Conservation (phyloP, 192 early-diverging fungal genomes). For the Backusella morwellensis region DNA sequence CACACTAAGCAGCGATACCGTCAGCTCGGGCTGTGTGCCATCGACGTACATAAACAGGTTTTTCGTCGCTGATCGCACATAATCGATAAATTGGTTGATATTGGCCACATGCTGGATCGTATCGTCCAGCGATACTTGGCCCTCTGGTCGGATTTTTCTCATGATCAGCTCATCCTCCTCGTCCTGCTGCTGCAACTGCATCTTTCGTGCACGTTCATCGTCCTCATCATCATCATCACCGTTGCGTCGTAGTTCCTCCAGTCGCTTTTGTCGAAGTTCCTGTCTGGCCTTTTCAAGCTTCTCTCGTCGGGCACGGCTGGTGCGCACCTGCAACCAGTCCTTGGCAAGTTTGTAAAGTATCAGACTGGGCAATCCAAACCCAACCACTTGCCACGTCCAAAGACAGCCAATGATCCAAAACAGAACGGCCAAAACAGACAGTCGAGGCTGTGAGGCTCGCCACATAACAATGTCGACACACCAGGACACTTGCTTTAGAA, state of each 20-base stretch:
- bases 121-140: conserved; percentile 30
- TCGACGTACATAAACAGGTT: conserved; percentile 7
- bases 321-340: conserved; percentile 25
- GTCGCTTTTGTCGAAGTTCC: not conserved
- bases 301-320: conserved; percentile 9
- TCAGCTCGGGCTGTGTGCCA: conserved; percentile 23
- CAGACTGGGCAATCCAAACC: conserved; percentile 15
- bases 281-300: conserved; percentile 5
- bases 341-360: conserved; percentile 17
- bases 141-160: conserved; percentile 26
- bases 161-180: conserved; percentile 22
- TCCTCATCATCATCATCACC: conserved; percentile 7
- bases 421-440: conserved; percentile 18
- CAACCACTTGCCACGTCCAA: conserved; percentile 25
- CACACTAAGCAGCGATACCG: conserved; percentile 10
- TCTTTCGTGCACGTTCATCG: not conserved
- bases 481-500: not conserved
- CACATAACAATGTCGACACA: conserved; percentile 21
- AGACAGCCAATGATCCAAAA: conserved; percentile 21
- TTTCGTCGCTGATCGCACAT: not conserved
- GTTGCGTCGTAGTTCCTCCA: conserved; percentile 10
- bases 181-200: conserved; percentile 14
- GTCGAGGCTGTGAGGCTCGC: conserved; percentile 13
- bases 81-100: conserved; percentile 15
- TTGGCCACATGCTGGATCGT: conserved; percentile 20